Percentiles rank a stretch among this genome's conserved stretches.
These are phyloP conservation scores for Taphrina populina DNA, from an alignment of 1,139 yeast genomes.

Conservation along the genomic window DNA sequence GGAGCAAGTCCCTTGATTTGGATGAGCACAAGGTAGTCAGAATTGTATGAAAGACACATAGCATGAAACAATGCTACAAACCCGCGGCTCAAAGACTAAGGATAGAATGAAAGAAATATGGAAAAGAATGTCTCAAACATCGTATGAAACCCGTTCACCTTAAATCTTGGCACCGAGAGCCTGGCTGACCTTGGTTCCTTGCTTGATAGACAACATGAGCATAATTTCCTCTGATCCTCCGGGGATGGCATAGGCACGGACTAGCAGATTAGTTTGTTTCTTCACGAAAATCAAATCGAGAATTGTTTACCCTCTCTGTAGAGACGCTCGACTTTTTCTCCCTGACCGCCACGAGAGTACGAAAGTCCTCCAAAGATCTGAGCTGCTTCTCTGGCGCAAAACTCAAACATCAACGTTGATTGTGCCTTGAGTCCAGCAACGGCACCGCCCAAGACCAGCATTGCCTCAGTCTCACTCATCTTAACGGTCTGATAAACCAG, in stretches of 20 bases:
- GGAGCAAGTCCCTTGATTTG: too few species aligned
- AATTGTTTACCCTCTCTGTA: conserved; percentile 46
- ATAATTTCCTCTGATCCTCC: conserved; percentile 53
- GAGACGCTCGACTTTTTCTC: conserved; percentile 50
- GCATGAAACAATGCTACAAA: too few species aligned
- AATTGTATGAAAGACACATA: too few species aligned
- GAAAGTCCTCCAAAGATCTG: conserved; percentile 52
- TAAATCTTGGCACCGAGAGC: conserved; percentile 33
- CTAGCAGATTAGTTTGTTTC: not conserved
- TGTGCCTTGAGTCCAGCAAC: conserved; percentile 51
- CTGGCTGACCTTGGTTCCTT: conserved; percentile 32
- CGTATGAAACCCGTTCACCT: not conserved
- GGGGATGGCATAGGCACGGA: conserved; percentile 47
- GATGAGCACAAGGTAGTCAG: too few species aligned
- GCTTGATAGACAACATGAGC: conserved; percentile 47
- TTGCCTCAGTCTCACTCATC: conserved; percentile 42
- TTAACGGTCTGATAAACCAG: conserved; percentile 45
- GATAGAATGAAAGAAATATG: not conserved
- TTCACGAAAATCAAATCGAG: not conserved
- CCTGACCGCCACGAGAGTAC: conserved; percentile 51
- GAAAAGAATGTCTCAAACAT: not conserved
- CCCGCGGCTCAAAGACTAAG: too few species aligned
- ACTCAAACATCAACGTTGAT: conserved; percentile 49
- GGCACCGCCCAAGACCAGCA: conserved; percentile 50
- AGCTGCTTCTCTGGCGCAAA: conserved; percentile 49